phyloP scores from a whole-genome alignment of 495 filamentous ascomycete genomes.

The Podospora conica region DNA sequence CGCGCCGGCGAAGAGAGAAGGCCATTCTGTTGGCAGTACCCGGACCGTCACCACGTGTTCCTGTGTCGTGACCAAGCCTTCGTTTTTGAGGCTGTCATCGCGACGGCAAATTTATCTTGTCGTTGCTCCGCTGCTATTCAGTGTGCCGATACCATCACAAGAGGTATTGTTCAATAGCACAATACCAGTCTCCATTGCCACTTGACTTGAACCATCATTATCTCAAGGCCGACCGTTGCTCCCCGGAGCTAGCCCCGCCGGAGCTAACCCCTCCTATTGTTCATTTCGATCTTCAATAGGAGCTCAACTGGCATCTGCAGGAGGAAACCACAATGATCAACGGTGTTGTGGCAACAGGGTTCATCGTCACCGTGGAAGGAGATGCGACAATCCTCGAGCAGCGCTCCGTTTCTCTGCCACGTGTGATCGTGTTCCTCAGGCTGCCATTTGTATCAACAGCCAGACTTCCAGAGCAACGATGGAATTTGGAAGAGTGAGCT shows the following conservation, averaged over 20 bases:
- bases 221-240: not conserved
- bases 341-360: not conserved
- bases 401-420: not conserved
- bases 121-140: not conserved
- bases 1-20: not conserved
- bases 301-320: not conserved
- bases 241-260: not conserved
- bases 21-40: not conserved
- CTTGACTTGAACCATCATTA: not conserved
- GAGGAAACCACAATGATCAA: not conserved
- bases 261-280: not conserved
- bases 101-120: not conserved
- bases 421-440: not conserved
- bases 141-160: not conserved
- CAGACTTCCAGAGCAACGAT: not conserved
- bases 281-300: too few species aligned
- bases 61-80: not conserved
- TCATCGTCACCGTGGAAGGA: not conserved
- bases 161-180: not conserved
- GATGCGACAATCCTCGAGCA: not conserved
- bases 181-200: not conserved
- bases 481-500: not conserved
- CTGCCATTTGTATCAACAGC: not conserved
- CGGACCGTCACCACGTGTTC: not conserved
- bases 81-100: not conserved